Evolutionary conservation across 2,329 filamentous ascomycete species (phyloP), one percentile per base, ranked within the genome.

Genomic region (Cytospora paraplurivora): DNA sequence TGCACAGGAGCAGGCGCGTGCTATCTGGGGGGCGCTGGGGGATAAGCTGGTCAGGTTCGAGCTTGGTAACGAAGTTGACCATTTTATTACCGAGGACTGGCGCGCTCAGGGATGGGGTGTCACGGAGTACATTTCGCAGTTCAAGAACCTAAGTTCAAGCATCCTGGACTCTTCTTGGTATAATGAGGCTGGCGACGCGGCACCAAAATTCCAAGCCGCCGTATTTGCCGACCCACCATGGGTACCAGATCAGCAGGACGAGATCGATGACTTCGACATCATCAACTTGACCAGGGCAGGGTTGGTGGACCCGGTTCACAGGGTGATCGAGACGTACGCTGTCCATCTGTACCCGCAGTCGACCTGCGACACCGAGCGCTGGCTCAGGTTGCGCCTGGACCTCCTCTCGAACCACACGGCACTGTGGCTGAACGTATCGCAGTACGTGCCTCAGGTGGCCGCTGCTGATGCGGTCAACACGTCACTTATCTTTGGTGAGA

Each of bases 401-500:
- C 62, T 75, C 44, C 67, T 75, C 11, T 74, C 73, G 21, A 67
- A 75, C 64, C 74, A 75, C 60, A 57, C 61, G 19, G 67, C 56
- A 17, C 61, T 66, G 17, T 66, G 64, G 56, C 71, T 73, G 59
- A 77, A 74, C 65, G 69, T 75, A 68, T 69, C 1, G 74, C 76
- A 4, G 57, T 66, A 57, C 37, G 64, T 66, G 47, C 64, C 64
- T 37, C 64, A 66, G 49, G 64, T 66, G 13, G 64, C 64, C 15
- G 64, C 64, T 1, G 76, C 78, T 1, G 69, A 71, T 27, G 68
- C 67, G 0, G 70, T 74, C 32, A 74, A 76, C 41, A 76, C 76
- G 50, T 68, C 73, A 0, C 72, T 78, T 44, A 72, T 81, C 37
- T 76, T 82, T 68, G 80, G 79, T 33, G 80, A 82, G 72, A 81